A percentile compares a stretch with the other conserved stretches of the same genome.
Evolutionary conservation across 2,329 filamentous ascomycete species (phyloP).

Genomic region (Fusarium nodosum): DNA sequence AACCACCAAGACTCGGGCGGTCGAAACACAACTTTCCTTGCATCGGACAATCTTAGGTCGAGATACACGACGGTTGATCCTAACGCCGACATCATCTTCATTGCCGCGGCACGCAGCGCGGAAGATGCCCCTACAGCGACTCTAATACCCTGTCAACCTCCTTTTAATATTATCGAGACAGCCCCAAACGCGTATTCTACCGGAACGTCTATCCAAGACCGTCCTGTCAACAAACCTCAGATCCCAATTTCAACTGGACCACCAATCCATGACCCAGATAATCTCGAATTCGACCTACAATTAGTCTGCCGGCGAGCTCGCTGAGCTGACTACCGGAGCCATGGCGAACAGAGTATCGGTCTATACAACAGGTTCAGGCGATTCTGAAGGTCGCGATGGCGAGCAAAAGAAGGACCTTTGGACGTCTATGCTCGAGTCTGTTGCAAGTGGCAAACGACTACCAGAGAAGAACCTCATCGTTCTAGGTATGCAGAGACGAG

Average conservation of each 20-base stretch:
- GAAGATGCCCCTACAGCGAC: constrained; percentile 51
- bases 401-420: constrained; percentile 91
- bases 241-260: constrained; percentile 8
- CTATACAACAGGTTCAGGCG: constrained; percentile 69
- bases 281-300: constrained; percentile 16
- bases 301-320: constrained; percentile 30
- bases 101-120: constrained; percentile 21
- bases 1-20: constrained; percentile 1
- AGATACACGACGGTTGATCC: constrained; percentile 25
- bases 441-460: constrained; percentile 89
- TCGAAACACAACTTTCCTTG: constrained; percentile 23
- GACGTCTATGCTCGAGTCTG: constrained; percentile 92
- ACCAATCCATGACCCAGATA: constrained; percentile 30
- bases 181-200: constrained; percentile 39
- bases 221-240: constrained; percentile 7
- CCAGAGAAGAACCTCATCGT: constrained; percentile 93
- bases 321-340: constrained; percentile 41
- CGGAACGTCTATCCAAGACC: constrained; percentile 11
- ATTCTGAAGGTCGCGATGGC: constrained; percentile 70
- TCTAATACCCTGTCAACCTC: constrained; percentile 39
- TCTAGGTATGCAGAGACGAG: constrained; percentile 70
- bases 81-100: constrained; percentile 7
- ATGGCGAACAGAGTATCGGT: constrained; percentile 72
- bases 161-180: constrained; percentile 43
- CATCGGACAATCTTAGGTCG: constrained; percentile 9